A percentile compares a stretch with the other conserved stretches of the same genome.
These are phyloP conservation scores for Calamus simplicifolius DNA, from an alignment of 176 grass and related monocot species.

Conservation along the genomic window DNA sequence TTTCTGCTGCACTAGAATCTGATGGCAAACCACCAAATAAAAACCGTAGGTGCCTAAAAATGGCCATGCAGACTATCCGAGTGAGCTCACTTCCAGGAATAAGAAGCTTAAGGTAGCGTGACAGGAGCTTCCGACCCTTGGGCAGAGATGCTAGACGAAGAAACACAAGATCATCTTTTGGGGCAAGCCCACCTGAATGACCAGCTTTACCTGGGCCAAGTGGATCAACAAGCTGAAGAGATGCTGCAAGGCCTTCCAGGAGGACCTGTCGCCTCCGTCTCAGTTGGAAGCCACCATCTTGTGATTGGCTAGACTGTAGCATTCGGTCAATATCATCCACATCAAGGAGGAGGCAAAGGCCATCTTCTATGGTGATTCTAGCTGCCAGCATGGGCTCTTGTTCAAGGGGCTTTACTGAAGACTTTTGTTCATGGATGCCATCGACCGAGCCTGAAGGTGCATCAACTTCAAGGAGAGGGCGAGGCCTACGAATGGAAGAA, in stretches of 20 bases:
- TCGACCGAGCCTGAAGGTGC: slow-evolving; percentile 3
- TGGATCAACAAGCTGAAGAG: slow-evolving; percentile 13
- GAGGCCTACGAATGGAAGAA: slow-evolving; percentile 6
- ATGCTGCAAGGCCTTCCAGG: slow-evolving; percentile 7
- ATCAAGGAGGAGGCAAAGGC: slow-evolving; percentile 9
- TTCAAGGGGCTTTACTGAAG: slow-evolving; percentile 15
- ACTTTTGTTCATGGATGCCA: neutral
- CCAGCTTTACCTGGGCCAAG: slow-evolving; percentile 5
- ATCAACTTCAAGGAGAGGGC: slow-evolving; percentile 11
- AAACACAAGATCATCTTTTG: slow-evolving; percentile 15
- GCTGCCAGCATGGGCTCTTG: slow-evolving; percentile 11
- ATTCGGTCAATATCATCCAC: slow-evolving; percentile 13
- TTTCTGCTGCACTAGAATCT: slow-evolving; percentile 1
- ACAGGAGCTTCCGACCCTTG: neutral
- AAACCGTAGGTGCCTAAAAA: slow-evolving; percentile 12
- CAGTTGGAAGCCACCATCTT: slow-evolving; percentile 11
- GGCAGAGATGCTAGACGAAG: slow-evolving; percentile 5
- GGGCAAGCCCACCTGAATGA: neutral
- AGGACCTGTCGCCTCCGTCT: slow-evolving; percentile 8
- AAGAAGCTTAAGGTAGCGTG: slow-evolving; percentile 10
- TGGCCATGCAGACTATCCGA: slow-evolving; percentile 16
- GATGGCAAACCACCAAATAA: slow-evolving; percentile 14
- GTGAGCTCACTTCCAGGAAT: slow-evolving; percentile 7
- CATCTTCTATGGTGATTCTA: slow-evolving; percentile 14
- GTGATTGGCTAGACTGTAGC: slow-evolving; percentile 5